Percentiles rank a stretch among this genome's conserved stretches.
These are phyloP conservation scores for Posidonia australis DNA, from an alignment of 106 monocot genomes.

Conservation along the genomic window DNA sequence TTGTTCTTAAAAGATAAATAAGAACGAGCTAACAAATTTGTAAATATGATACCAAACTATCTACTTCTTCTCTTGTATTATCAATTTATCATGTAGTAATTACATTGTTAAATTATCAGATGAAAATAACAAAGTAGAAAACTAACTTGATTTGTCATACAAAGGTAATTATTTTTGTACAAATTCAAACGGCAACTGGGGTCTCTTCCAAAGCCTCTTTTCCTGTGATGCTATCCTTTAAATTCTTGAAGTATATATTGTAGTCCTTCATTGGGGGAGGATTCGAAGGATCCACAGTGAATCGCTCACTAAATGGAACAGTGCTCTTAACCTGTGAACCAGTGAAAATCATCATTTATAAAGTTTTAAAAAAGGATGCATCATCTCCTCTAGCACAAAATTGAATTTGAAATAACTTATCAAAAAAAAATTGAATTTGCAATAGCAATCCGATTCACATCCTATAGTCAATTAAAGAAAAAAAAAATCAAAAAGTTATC, in stretches of 20 bases:
- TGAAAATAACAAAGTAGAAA: too few relatives aligned
- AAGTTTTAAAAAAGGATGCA: too few relatives aligned
- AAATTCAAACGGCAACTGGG: constrained; percentile 30
- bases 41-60: too few relatives aligned
- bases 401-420: too few relatives aligned
- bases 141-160: background rate
- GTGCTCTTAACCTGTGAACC: constrained; percentile 69
- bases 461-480: background rate
- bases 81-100: too few relatives aligned
- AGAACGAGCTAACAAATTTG: too few relatives aligned
- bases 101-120: too few relatives aligned
- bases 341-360: background rate
- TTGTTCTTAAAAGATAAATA: too few relatives aligned
- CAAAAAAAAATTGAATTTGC: too few relatives aligned
- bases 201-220: constrained; percentile 65
- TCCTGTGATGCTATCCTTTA: constrained; percentile 80
- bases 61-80: too few relatives aligned
- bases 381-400: too few relatives aligned
- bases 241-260: constrained; percentile 47
- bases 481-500: background rate
- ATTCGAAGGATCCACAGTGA: constrained; percentile 64
- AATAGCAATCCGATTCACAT: background rate
- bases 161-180: background rate
- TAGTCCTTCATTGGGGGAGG: constrained; percentile 81
- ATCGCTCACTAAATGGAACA: constrained; percentile 76